Evolutionary conservation across 768 basidiomycete genomes (phyloP).

Genomic region (Phanerochaete sordida): DNA sequence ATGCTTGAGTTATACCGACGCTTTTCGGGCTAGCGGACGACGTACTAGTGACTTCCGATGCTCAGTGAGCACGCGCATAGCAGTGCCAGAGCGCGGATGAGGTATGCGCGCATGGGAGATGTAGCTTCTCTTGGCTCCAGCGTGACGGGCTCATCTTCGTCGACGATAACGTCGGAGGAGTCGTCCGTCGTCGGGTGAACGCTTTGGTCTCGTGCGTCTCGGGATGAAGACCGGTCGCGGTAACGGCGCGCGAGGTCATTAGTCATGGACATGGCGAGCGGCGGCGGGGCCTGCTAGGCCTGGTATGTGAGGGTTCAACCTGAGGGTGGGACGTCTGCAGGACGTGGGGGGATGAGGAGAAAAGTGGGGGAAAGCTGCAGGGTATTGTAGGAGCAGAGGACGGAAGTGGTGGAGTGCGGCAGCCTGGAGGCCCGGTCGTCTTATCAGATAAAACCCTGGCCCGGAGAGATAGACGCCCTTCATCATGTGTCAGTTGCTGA

Average conservation of each 20-base stretch:
- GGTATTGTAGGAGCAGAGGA: not conserved
- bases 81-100: slow-evolving; percentile 58
- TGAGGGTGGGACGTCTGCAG: not conserved
- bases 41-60: slow-evolving; percentile 75
- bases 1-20: not conserved
- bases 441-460: slow-evolving; percentile 7
- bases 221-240: slow-evolving; percentile 3
- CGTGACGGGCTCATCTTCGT: slow-evolving; percentile 14
- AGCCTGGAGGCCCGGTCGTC: not conserved
- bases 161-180: slow-evolving; percentile 9
- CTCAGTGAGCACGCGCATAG: slow-evolving; percentile 72
- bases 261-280: not conserved
- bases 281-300: not conserved
- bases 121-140: slow-evolving; percentile 3
- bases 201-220: slow-evolving; percentile 3
- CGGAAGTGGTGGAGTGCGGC: not conserved
- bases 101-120: slow-evolving; percentile 31
- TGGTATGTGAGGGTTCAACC: not conserved
- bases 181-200: not conserved
- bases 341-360: not conserved
- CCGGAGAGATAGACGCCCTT: not conserved
- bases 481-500: not conserved
- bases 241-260: not conserved
- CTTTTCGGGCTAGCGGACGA: not conserved
- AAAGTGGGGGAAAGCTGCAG: not conserved